phyloP scores from a whole-genome alignment of 1,139 yeast genomes.

The Candida sanyaensis region DNA sequence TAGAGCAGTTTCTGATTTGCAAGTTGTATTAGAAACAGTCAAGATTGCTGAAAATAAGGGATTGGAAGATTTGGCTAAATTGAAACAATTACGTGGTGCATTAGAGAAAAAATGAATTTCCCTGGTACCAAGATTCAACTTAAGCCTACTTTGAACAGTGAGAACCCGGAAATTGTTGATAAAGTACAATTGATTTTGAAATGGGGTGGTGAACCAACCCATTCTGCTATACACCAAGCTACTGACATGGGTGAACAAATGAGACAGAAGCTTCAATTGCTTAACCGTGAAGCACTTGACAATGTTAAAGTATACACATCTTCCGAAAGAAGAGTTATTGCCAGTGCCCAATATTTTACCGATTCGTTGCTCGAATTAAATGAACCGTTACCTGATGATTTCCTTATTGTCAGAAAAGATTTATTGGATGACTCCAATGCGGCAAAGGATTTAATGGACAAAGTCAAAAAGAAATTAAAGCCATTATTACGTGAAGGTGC shows the following conservation, averaged over 20 bases:
- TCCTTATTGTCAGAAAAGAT: constrained; percentile 83
- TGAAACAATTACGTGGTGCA: constrained; percentile 76
- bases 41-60: constrained; percentile 75
- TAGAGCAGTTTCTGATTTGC: constrained; percentile 82
- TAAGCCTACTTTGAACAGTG: constrained; percentile 77
- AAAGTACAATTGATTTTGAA: constrained; percentile 94
- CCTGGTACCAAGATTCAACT: constrained; percentile 98
- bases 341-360: constrained; percentile 89
- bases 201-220: constrained; percentile 99
- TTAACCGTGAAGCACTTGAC: constrained; percentile 81
- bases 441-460: constrained; percentile 96
- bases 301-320: constrained; percentile 89
- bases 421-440: constrained; percentile 96
- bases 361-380: constrained; percentile 76
- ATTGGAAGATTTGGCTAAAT: constrained; percentile 78
- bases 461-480: constrained; percentile 93
- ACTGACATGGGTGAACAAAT: constrained; percentile 93
- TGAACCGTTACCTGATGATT: constrained; percentile 72
- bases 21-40: constrained; percentile 83
- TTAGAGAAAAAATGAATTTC: constrained; percentile 80
- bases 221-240: constrained; percentile 94
- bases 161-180: constrained; percentile 69
- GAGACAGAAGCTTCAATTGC: constrained; percentile 84
- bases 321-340: constrained; percentile 91
- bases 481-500: constrained; percentile 94